Evolutionary conservation across 164 flowering plant genomes (phyloP), one percentile per base, ranked within the genome.

Genomic region (Pachysandra terminalis): DNA sequence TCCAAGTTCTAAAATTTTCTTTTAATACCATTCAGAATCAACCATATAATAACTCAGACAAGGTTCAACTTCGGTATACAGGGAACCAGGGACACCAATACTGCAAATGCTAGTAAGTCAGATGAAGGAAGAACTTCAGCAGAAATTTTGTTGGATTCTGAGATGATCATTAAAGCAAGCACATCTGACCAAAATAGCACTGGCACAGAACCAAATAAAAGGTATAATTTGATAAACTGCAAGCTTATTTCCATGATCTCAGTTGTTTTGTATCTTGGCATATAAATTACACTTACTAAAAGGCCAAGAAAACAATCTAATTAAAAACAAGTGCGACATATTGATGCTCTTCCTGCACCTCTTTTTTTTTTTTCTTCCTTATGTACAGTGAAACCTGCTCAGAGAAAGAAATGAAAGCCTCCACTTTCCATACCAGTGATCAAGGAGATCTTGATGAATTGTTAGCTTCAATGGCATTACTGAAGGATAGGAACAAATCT

Each of bases 401-500:
- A 28, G 73, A 75, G 53, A 35, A 70, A 74, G 75, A 71, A 69
- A 35, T 17, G 59, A 63, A 65, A 15, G 52, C 58, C 59, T 49
- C 69, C 45, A 56, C 52, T 66, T 25, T 61, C 56, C 37, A 67
- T 22, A 40, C 57, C 53, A 68, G 62, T 28, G 67, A 65, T 62
- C 69, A 64, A 69, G 58, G 55, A 19, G 63, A 79, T 37, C 72
- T 28, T 45, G 71, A 69, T 62, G 80, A 81, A 45, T 56, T 76
- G 73, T 53, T 62, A 49, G 73, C 52, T 21, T 86, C 88, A 75
- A 71, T 83, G 77, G 77, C 59, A 61, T 51, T 63, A 56, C 71
- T 90, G 69, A 86, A 82, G 82, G 87, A 82, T 56, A 82, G 68
- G 73, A 90, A 91, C 75, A 60, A 71, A 40, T 68, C 69, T 9